Evolutionary conservation across 495 filamentous ascomycete genomes (phyloP).

Genomic region (Evansstolkia leycettana): DNA sequence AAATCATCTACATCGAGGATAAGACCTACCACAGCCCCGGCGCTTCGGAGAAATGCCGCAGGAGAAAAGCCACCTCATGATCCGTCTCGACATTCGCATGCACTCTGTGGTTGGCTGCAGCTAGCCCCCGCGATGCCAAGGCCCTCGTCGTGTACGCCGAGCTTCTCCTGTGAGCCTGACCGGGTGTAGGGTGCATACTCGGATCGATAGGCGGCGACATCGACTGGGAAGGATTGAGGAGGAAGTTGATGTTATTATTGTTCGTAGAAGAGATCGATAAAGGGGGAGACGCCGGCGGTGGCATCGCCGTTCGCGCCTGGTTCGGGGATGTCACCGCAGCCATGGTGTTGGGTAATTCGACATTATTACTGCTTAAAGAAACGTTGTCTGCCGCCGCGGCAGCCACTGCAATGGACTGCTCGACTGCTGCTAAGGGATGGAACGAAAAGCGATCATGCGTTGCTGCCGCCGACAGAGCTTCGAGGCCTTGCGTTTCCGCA

Average conservation of each 20-base stretch:
- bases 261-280: slow-evolving; percentile 21
- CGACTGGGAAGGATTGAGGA: slow-evolving; percentile 41
- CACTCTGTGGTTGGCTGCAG: slow-evolving; percentile 7
- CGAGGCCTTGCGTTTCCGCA: slow-evolving; percentile 37
- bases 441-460: slow-evolving; percentile 35
- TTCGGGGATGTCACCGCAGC: slow-evolving; percentile 26
- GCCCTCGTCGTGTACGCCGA: slow-evolving; percentile 19
- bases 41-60: slow-evolving; percentile 50
- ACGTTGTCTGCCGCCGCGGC: slow-evolving; percentile 4
- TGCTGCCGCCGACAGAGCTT: slow-evolving; percentile 45
- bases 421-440: slow-evolving; percentile 10
- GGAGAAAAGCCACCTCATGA: slow-evolving; percentile 45
- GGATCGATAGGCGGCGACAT: slow-evolving; percentile 37
- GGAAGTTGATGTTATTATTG: slow-evolving; percentile 39
- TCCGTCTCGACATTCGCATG: slow-evolving; percentile 32
- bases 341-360: slow-evolving; percentile 11
- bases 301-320: slow-evolving; percentile 16
- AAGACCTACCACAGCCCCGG: slow-evolving; percentile 42
- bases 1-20: neutral
- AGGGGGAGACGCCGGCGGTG: slow-evolving; percentile 24
- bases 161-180: slow-evolving; percentile 13
- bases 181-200: slow-evolving; percentile 21
- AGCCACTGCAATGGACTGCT: slow-evolving; percentile 8
- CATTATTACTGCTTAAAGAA: slow-evolving; percentile 5
- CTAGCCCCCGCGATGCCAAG: slow-evolving; percentile 8